These are phyloP conservation scores for Proteromonas lacertae DNA, from an alignment of 352 stramenopile species.

Conservation along the genomic window DNA sequence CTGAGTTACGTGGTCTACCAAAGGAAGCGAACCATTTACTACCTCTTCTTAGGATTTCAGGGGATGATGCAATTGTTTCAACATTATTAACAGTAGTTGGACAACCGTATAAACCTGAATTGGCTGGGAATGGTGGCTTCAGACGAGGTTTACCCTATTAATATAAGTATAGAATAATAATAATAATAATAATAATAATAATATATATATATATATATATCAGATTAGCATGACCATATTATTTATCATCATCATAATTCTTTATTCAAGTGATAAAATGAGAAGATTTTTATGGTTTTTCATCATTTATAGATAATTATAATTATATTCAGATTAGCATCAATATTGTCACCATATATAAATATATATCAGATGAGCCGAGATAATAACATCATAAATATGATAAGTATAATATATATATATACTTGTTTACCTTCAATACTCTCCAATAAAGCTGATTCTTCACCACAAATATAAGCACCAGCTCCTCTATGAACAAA, in stretches of 20 bases:
- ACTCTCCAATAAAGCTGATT: constrained; percentile 86
- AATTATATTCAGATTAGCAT: no score
- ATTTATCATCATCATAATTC: no score
- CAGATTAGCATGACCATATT: no score
- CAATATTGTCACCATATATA: no score
- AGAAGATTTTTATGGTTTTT: no score
- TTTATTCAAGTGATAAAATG: no score
- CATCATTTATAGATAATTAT: no score
- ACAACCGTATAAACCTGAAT: constrained; percentile 92
- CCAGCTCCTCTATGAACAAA: constrained; percentile 91
- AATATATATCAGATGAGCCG: no score
- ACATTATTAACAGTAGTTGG: constrained; percentile 97
- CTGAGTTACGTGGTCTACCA: constrained; percentile 85
- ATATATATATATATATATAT: no score
- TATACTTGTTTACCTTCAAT: constrained; percentile 70
- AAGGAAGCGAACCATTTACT: constrained; percentile 76
- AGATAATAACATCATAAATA: no score
- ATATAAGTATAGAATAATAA: no score
- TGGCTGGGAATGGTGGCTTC: constrained; percentile 94
- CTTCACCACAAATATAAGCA: constrained; percentile 98
- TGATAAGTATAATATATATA: not conserved
- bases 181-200: constrained; percentile 2
- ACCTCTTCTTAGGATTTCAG: constrained; percentile 83
- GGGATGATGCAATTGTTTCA: constrained; percentile 83
- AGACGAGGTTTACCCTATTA: constrained; percentile 46